Conservation (phyloP, 2,329 filamentous ascomycete genomes). For the Dactylella cylindrospora region DNA sequence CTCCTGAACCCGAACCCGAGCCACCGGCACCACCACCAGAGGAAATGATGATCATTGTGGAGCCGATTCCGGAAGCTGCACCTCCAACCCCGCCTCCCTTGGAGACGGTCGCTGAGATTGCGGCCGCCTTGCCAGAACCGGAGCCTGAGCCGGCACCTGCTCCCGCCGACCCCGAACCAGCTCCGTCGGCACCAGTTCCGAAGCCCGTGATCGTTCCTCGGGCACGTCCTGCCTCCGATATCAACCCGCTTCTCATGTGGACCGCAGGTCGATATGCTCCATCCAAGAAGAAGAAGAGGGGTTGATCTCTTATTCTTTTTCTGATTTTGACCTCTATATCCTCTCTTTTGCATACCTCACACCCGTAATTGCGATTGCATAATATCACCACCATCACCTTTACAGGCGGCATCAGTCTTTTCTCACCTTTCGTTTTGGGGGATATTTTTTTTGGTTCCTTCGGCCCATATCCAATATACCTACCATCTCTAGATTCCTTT, state of each 20-base stretch:
- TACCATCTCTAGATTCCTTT: slow-evolving; percentile 31
- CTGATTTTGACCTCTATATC: not conserved
- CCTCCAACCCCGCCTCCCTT: slow-evolving; percentile 33
- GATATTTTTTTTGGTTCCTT: slow-evolving; percentile 10
- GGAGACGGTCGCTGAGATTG: slow-evolving; percentile 26
- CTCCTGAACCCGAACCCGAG: slow-evolving; percentile 29
- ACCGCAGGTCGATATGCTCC: slow-evolving; percentile 48
- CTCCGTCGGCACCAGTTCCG: slow-evolving; percentile 35
- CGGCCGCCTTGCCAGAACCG: slow-evolving; percentile 15
- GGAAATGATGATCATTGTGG: slow-evolving; percentile 40
- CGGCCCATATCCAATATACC: slow-evolving; percentile 1
- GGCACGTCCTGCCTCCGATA: slow-evolving; percentile 37
- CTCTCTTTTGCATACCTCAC: not conserved
- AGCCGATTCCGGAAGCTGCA: slow-evolving; percentile 34
- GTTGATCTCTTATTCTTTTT: no score
- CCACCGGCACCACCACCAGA: slow-evolving; percentile 44
- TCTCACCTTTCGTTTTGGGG: slow-evolving; percentile 2
- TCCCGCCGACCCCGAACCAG: slow-evolving; percentile 14
- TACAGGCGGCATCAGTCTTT: slow-evolving; percentile 24
- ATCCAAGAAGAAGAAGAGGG: slow-evolving; percentile 36
- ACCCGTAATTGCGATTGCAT: slow-evolving; percentile 7
- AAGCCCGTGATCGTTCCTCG: slow-evolving; percentile 44
- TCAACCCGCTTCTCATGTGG: slow-evolving; percentile 48
- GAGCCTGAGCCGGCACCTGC: slow-evolving; percentile 14
- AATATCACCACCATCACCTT: not conserved